A percentile compares a stretch with the other conserved stretches of the same genome.
Conservation (phyloP, 495 filamentous ascomycete genomes). For the Entonaema liquescens region DNA sequence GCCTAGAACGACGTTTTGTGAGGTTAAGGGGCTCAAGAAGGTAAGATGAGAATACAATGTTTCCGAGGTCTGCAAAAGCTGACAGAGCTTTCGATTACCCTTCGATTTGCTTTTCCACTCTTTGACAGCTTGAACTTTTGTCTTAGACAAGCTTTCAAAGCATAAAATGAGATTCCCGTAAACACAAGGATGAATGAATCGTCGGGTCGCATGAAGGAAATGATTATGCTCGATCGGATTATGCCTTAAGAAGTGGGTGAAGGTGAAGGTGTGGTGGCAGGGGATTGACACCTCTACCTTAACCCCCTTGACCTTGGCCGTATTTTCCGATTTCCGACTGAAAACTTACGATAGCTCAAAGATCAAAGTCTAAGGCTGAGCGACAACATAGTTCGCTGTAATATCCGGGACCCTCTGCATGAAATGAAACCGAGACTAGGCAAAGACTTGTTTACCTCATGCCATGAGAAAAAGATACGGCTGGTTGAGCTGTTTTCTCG, state of each 20-base stretch:
- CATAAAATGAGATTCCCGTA: conserved; percentile 22
- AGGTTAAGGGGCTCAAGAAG: background rate
- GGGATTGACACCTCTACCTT: conserved; percentile 5
- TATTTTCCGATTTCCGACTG: conserved; percentile 20
- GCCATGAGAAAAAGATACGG: conserved; percentile 2
- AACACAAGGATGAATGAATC: conserved; percentile 34
- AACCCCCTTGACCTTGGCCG: conserved; percentile 11
- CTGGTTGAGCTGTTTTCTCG: conserved; percentile 1
- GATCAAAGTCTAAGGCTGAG: background rate
- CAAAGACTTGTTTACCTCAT: conserved; percentile 11
- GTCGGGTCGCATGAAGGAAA: conserved; percentile 31
- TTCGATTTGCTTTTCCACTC: background rate
- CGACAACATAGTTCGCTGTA: conserved; percentile 10
- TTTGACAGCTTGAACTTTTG: conserved; percentile 13
- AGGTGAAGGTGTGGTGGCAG: conserved; percentile 21
- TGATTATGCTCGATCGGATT: conserved; percentile 42
- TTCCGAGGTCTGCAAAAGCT: background rate
- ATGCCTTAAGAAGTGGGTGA: conserved; percentile 37
- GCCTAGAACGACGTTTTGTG: background rate
- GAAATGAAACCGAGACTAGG: conserved; percentile 16
- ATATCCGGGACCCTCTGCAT: conserved; percentile 13
- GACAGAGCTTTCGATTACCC: background rate
- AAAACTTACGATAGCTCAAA: conserved; percentile 6
- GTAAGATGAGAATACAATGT: background rate
- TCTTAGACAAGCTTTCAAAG: conserved; percentile 5